Conservation (phyloP, 2,329 filamentous ascomycete species). For the Clarireedia paspali region DNA sequence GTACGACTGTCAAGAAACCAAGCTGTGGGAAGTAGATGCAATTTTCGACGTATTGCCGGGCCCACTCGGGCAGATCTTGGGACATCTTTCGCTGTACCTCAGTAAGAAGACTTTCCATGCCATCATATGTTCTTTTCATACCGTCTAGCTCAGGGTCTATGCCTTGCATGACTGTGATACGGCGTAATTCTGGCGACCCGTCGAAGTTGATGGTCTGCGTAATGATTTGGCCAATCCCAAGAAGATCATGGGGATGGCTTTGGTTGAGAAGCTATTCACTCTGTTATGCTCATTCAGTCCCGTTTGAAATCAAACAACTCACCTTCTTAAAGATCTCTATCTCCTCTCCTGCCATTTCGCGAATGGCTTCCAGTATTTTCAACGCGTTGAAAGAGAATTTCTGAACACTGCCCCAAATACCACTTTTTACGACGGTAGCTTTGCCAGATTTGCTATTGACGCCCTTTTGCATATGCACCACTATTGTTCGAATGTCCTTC, state of each 20-base stretch:
- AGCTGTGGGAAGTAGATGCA: conserved; percentile 89
- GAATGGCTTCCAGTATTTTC: conserved; percentile 58
- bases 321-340: conserved; percentile 48
- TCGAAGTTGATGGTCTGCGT: conserved; percentile 74
- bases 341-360: conserved; percentile 47
- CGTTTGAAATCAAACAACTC: conserved; percentile 9
- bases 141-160: conserved; percentile 69
- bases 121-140: conserved; percentile 70
- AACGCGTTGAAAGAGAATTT: conserved; percentile 66
- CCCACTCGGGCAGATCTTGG: conserved; percentile 52
- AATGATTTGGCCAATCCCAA: conserved; percentile 62
- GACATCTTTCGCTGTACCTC: conserved; percentile 59
- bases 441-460: conserved; percentile 43
- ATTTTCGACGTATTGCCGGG: conserved; percentile 49
- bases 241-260: conserved; percentile 52
- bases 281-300: conserved; percentile 1
- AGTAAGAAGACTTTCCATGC: conserved; percentile 66
- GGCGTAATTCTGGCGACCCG: conserved; percentile 56
- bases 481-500: conserved; percentile 63
- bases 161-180: conserved; percentile 65
- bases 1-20: conserved; percentile 77
- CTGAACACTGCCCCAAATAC: conserved; percentile 65
- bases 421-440: conserved; percentile 45
- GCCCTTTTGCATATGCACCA: conserved; percentile 70
- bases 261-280: conserved; percentile 45